Conservation (phyloP, 805 yeast species). For the Grigorovia humatica region DNA sequence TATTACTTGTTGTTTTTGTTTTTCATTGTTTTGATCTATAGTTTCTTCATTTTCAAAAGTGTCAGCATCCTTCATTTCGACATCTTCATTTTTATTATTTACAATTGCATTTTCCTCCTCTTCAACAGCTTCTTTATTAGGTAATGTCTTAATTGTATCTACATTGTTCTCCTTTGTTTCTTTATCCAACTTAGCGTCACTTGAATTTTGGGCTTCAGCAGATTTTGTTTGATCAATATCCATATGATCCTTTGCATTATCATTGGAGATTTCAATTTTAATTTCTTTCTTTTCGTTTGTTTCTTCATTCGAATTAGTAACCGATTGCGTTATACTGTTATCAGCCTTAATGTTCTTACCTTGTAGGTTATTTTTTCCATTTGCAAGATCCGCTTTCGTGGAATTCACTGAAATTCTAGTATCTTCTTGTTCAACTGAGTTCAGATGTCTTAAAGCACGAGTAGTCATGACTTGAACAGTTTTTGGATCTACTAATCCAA, state of each 20-base stretch:
- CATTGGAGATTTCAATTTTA: background rate
- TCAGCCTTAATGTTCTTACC: background rate
- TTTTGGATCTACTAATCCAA: constrained; percentile 75
- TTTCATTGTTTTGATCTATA: background rate
- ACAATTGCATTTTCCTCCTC: background rate
- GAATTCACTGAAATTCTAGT: background rate
- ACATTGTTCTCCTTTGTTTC: background rate
- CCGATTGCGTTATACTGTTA: constrained; percentile 1
- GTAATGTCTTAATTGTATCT: too few species aligned
- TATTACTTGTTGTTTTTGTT: background rate
- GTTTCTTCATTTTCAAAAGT: background rate
- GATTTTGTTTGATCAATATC: background rate
- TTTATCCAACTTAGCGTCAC: background rate
- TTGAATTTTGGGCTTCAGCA: constrained; percentile 2
- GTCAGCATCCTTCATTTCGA: background rate
- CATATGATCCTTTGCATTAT: background rate
- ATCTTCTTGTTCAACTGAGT: constrained; percentile 4
- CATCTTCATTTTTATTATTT: constrained; percentile 1
- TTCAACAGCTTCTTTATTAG: background rate
- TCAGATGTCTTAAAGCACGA: constrained; percentile 36
- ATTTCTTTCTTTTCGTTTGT: background rate
- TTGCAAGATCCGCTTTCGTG: constrained; percentile 3
- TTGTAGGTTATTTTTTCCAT: constrained; percentile 3
- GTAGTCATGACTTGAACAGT: constrained; percentile 75
- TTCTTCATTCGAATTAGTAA: background rate